Evolutionary conservation across 2,329 filamentous ascomycete species (phyloP), one percentile per base, ranked within the genome.

Genomic region (Lachnellula arida): DNA sequence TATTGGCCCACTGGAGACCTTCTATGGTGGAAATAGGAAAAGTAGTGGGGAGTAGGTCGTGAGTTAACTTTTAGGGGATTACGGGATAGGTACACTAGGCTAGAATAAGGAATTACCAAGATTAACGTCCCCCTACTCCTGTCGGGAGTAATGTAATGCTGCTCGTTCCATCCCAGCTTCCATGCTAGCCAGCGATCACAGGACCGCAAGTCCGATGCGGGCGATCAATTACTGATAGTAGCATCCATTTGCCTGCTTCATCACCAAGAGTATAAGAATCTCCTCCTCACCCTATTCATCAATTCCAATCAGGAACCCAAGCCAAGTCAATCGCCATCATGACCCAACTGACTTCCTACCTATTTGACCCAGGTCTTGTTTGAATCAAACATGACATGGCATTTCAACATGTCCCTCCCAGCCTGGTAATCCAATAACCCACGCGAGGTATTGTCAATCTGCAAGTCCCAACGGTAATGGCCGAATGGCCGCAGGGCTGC

Each of bases 131-230:
- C n/a, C n/a, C n/a, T n/a, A n/a, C n/a, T n/a, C n/a, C n/a, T n/a
- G n/a, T n/a, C n/a, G n/a, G n/a, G n/a, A n/a, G n/a, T n/a, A n/a
- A n/a, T 15, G 17, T 40, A 9, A 15, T 15, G 14, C 37, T 40
- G 14, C 17, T 40, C 11, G 37, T 40, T 40, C 37, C 37, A 40
- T 40, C 37, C 37, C 17, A 40, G 12, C 14, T 19, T 19, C 2
- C 42, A 44, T 17, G 19, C 51, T 46, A 53, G 48, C 23, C 19
- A 50, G 49, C 52, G 55, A 60, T 62, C 60, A 62, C 60, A 60
- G 60, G 60, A 60, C 51, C 42, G 52, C 28, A 48, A n/a, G 23
- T 49, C 25, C 25, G 37, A 58, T 62, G 58, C 60, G 60, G 58
- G 53, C 53, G 34, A 34, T 40, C 28, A 44, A 22, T 44, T 19